Conservation (phyloP, 306 rosid species). For the Vigna radiata region DNA sequence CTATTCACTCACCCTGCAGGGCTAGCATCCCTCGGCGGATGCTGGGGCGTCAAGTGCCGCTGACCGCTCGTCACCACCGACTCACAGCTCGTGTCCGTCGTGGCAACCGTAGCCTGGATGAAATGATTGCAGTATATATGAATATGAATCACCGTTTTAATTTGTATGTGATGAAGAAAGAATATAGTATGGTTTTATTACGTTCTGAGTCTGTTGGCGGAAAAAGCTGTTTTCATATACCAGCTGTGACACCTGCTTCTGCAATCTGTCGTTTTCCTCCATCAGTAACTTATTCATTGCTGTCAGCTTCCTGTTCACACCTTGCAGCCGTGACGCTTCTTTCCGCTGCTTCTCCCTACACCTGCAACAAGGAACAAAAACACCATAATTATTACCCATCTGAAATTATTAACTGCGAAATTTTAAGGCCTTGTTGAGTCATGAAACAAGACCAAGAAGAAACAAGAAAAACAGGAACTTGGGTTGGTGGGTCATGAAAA, state of each 20-base stretch:
- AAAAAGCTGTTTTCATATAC: conserved; percentile 91
- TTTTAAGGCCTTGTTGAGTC: neutral
- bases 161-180: neutral
- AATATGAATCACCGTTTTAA: neutral
- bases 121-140: neutral
- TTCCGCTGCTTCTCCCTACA: conserved; percentile 99
- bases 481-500: neutral
- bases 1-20: conserved; percentile 89
- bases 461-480: conserved; percentile 14
- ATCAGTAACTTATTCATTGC: conserved; percentile 94
- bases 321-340: conserved; percentile 92
- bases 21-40: conserved; percentile 99
- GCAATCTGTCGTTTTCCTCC: conserved; percentile 99
- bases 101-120: conserved; percentile 70
- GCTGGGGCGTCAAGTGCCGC: conserved; percentile 90
- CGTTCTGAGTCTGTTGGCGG: conserved; percentile 95
- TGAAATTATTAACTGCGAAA: neutral
- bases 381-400: neutral
- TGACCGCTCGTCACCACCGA: conserved; percentile 97
- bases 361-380: conserved; percentile 49
- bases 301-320: conserved; percentile 90
- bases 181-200: conserved; percentile 36
- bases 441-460: neutral
- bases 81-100: conserved; percentile 95
- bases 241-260: conserved; percentile 94